Base-by-base conservation (phyloP, 768 basidiomycete genomes). In the Neoboletus subvelutipes region DNA sequence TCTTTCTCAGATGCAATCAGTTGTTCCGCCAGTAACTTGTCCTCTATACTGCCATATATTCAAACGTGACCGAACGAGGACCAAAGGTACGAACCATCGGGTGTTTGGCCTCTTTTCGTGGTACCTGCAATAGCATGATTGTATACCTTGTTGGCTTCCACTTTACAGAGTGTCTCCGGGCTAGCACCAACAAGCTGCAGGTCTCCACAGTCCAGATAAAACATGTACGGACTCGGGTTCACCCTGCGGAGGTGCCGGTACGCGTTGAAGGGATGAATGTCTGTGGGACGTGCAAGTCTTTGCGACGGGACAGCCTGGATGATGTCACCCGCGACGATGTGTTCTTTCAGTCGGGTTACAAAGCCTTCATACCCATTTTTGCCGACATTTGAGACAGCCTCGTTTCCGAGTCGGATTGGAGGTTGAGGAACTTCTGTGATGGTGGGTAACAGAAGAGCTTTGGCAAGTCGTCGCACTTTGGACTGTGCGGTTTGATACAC, bases 51-150 rank as follows among this genome's bases (percentile, higher is more conserved):
- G 31, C n/a, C 34, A 54, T 46, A 50, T 36, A 45, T 56, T 61
- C 49, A 43, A 51, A 54, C 34, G 20, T 50, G 43, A 56, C 18
- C 55, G 39, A 40, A 48, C 17, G 39, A 45, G 13, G 33, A 31
- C 54, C 28, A 52, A 59, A 10, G 33, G 41, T 33, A 72, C 85
- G 54, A 48, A 94, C 96, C 96, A 79, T 92, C 91, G 0, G 78
- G 74, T 8, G 87, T 90, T 72, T 87, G 86, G 0, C 97, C 97
- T 66, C 97, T 77, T 70, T 85, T 86, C 28, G 88, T 89, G 2
- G 97, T 99, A 13, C 97, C 97, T 12, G 97, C 97, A 56, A 99
- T 98, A 13, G 97, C 97, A 69, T 99, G 97, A 67, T 98, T 98
- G 72, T 81, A 96, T 5, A 99, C 96, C 56, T 91, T 87, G 67